Evolutionary conservation across 371 early-diverging fungal species (phyloP).

Genomic region (Mortierella sp.): DNA sequence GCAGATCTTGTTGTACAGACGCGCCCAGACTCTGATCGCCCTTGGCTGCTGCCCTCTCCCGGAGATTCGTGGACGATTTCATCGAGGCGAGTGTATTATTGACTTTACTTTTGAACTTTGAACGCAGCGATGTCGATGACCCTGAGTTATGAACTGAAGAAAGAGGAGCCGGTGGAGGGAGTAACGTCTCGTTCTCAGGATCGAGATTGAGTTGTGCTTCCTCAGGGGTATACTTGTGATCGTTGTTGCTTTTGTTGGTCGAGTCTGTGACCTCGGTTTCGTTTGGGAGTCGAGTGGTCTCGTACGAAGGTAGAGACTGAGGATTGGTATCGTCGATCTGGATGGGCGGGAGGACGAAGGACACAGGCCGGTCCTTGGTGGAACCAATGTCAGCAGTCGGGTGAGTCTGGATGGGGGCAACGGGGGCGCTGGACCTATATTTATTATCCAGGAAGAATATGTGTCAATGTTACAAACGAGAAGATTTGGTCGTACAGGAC

Average conservation of each 20-base stretch:
- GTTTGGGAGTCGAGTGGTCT: neutral
- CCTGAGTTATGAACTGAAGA: neutral
- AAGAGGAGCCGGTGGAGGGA: too few species aligned
- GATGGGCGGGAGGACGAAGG: slow-evolving; percentile 30
- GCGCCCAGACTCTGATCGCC: too few species aligned
- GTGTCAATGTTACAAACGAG: neutral
- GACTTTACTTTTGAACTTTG: slow-evolving; percentile 43
- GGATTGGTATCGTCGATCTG: slow-evolving; percentile 15
- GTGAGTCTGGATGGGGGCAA: slow-evolving; percentile 7
- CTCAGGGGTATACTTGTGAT: too few species aligned
- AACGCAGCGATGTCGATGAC: slow-evolving; percentile 21
- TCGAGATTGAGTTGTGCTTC: too few species aligned
- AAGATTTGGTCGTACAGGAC: neutral
- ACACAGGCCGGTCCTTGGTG: slow-evolving; percentile 15
- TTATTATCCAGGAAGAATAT: neutral
- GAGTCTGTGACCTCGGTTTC: slow-evolving; percentile 7
- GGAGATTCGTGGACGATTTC: slow-evolving; percentile 40
- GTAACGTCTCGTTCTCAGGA: too few species aligned
- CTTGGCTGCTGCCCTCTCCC: slow-evolving; percentile 26
- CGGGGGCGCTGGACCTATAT: slow-evolving; percentile 29
- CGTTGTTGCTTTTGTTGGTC: neutral
- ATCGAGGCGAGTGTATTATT: slow-evolving; percentile 38
- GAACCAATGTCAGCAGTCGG: slow-evolving; percentile 4
- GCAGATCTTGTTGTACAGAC: too few species aligned
- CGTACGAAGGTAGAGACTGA: neutral